Conservation (phyloP, 1,284 basidiomycete genomes). For the Ustilago xerochloae region DNA sequence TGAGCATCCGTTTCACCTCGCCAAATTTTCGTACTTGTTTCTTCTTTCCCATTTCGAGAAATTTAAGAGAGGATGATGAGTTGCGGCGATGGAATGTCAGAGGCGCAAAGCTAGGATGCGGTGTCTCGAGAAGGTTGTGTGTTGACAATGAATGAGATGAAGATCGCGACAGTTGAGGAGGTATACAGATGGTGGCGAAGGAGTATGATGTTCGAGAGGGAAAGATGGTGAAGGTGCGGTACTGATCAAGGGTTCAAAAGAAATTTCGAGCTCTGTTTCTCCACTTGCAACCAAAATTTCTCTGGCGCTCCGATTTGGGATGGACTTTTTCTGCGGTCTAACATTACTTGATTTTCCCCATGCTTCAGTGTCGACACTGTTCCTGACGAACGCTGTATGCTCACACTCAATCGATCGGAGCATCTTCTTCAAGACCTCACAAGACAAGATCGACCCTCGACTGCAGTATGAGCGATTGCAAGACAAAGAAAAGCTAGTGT, state of each 20-base stretch:
- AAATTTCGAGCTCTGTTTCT: background rate
- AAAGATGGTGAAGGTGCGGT: background rate
- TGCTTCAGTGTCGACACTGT: background rate
- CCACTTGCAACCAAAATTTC: conserved; percentile 2
- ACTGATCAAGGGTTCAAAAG: conserved; percentile 1
- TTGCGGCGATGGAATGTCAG: background rate
- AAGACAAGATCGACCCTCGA: background rate
- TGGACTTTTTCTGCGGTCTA: background rate
- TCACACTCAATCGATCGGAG: background rate
- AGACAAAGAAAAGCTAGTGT: conserved; percentile 5
- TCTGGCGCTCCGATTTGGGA: background rate
- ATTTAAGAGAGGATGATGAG: background rate
- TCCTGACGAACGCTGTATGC: background rate
- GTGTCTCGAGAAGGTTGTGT: no score
- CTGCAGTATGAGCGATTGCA: conserved; percentile 5
- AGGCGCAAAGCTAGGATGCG: no score
- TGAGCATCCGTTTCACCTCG: conserved; percentile 91
- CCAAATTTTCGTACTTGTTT: conserved; percentile 96
- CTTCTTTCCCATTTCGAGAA: conserved; percentile 78
- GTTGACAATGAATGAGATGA: background rate
- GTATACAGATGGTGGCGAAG: background rate
- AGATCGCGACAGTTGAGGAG: background rate
- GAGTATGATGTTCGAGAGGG: background rate
- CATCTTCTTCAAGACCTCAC: no score
- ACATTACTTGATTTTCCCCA: background rate